Base-by-base conservation (phyloP, 2,329 filamentous ascomycete genomes). In the Sordariomycetes sp. region DNA sequence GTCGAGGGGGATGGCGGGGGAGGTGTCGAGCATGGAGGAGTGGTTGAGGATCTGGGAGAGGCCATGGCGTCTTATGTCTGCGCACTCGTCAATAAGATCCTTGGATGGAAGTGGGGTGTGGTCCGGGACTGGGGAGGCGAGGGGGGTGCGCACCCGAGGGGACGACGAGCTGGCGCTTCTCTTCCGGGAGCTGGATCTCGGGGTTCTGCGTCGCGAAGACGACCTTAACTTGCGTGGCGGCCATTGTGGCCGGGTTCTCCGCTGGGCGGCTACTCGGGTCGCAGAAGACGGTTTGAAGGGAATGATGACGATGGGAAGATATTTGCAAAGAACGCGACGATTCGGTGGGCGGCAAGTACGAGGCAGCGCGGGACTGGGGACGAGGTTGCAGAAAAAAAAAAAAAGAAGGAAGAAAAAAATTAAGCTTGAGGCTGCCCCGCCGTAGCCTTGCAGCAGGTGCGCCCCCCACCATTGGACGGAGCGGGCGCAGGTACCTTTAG, bases 1-100 rank as follows among this genome's bases (percentile, higher is more conserved):
- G 72, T 99, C 94, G 72, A 99, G 86, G 20, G 89, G 89, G 53
- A 91, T 79, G 13, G 88, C 83, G 12, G 75, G 73, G 32, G 76
- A 67, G 52, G 82, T 85, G 67, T 79, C 76, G 69, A 87, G 82
- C 79, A 87, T 85, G 36, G 81, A 82, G 74, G 84, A 81, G 64
- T 84, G 86, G 70, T 87, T 87, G 67, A 87, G 76, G 60, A 87
- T 82, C 59, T 83, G 78, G 20, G 84, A 87, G 57, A 87, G 76
- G 63, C 82, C 84, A 80, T 86, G 86, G 65, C 84, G 80, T 67
- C 83, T 81, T 64, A 87, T 82, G 62, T 85, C 83, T 82, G 60
- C 2, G 12, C 22, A n/a, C 4, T 12, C 2, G 45, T 50, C n/a
- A 50, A 20, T 50, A 50, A 20, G 20, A 20, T 20, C 7, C 12